Conservation (phyloP, 495 filamentous ascomycete species). For the Evansstolkia leycettana region DNA sequence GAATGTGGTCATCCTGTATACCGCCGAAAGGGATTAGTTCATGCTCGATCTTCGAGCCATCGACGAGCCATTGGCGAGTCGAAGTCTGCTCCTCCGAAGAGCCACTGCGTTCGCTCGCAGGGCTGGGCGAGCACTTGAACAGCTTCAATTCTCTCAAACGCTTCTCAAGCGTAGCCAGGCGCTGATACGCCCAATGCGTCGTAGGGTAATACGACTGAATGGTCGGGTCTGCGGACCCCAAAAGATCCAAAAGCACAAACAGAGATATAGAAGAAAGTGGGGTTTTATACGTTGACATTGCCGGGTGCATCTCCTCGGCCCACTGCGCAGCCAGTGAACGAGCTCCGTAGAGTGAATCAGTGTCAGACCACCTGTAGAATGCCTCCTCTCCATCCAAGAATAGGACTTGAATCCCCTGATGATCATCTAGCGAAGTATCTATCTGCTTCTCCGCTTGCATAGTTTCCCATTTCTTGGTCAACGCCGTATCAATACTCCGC, state of each 20-base stretch:
- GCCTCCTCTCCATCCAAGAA: constrained; percentile 94
- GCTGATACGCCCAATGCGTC: constrained; percentile 88
- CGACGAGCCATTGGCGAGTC: constrained; percentile 33
- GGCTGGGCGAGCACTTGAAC: constrained; percentile 35
- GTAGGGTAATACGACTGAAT: constrained; percentile 73
- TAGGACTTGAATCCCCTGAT: constrained; percentile 78
- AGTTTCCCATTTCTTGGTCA: constrained; percentile 69
- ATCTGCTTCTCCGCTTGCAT: constrained; percentile 47
- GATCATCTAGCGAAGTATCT: constrained; percentile 43
- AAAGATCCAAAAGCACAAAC: constrained; percentile 86
- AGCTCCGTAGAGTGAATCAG: constrained; percentile 79
- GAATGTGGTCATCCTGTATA: constrained; percentile 80
- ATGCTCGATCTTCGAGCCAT: constrained; percentile 39
- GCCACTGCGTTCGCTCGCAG: background rate
- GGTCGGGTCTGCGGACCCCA: constrained; percentile 56
- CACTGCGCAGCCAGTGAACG: constrained; percentile 65
- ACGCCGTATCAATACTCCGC: constrained; percentile 60
- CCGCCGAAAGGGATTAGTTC: constrained; percentile 31
- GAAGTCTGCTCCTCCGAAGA: background rate
- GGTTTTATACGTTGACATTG: constrained; percentile 60
- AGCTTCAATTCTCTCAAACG: constrained; percentile 48
- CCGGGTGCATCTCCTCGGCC: constrained; percentile 52
- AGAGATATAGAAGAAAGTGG: constrained; percentile 67
- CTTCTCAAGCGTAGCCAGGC: constrained; percentile 53
- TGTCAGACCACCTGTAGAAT: constrained; percentile 62